A percentile compares a stretch with the other conserved stretches of the same genome.
Evolutionary conservation across 139 green algal genomes (phyloP).

Genomic region (Desmodesmus armatus): DNA sequence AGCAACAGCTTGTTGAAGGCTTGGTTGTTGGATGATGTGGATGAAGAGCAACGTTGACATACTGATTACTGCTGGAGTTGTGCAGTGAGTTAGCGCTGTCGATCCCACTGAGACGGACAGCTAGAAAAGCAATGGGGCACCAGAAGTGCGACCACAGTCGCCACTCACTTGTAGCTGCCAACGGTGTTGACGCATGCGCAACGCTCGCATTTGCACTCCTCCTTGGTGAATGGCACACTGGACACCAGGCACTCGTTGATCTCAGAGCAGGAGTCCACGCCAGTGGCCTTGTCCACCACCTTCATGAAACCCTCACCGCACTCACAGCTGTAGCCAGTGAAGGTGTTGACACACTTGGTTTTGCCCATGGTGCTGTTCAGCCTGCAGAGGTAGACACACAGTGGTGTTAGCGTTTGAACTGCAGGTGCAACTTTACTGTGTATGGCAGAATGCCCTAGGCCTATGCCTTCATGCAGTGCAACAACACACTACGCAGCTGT

Average conservation of each 20-base stretch:
- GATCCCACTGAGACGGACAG: too few species aligned
- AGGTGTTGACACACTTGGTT: conserved; percentile 85
- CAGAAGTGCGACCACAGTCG: too few species aligned
- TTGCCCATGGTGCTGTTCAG: conserved; percentile 61
- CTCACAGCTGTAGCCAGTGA: conserved; percentile 81
- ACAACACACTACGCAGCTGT: too few species aligned
- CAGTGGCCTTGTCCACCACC: conserved; percentile 36
- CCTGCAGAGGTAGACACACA: neutral
- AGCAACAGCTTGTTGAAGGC: neutral
- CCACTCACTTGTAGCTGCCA: conserved; percentile 78
- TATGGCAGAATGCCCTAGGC: too few species aligned
- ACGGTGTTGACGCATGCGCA: conserved; percentile 83
- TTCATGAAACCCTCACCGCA: conserved; percentile 75
- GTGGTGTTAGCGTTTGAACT: too few species aligned
- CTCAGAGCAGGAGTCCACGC: conserved; percentile 73
- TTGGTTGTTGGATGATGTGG: neutral
- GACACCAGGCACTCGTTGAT: conserved; percentile 77
- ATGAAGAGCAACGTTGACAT: neutral
- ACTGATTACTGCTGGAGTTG: too few species aligned
- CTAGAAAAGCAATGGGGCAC: too few species aligned
- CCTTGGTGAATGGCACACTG: conserved; percentile 48
- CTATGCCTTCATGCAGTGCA: too few species aligned
- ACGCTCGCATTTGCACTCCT: conserved; percentile 75
- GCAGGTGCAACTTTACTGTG: too few species aligned
- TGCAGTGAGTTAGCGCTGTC: too few species aligned